Base-by-base conservation (phyloP, 768 basidiomycete species). In the Filobasidium wieringae region DNA sequence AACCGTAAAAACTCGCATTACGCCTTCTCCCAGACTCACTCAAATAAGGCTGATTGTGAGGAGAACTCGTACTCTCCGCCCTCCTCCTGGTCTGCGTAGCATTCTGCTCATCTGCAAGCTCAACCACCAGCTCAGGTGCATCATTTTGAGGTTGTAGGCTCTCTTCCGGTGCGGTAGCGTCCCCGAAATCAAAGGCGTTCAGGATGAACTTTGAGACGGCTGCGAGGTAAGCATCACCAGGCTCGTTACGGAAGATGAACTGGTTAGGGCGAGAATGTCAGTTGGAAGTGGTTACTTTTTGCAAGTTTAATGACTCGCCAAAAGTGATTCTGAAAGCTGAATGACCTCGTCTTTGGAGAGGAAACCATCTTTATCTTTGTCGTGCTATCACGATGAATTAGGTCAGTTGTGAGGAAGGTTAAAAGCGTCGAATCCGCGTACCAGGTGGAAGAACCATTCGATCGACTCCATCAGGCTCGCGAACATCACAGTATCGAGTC, bases 381-480 rank as follows among this genome's bases (percentile, higher is more conserved):
- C 72, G 55, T 74, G 68, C 68, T 67, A 24, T 31, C 32, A 32
- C 12, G 19, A 12, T 1, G 6, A n/a, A n/a, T n/a, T 14, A 51
- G 1, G 27, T 53, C 22, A 56, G 54, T 55, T 57, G 50, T 40
- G 49, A 29, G 43, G 43, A 12, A 26, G 17, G 11, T 22, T 0
- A 6, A 22, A 29, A 30, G 14, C 17, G 45, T 29, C 5, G 4
- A 7, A 32, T 17, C 12, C 22, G 51, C 68, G 52, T 29, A 69
- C 69, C 50, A 97, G 72, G 65, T 85, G 86, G 76, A 97, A 96
- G 76, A 97, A 93, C 93, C 93, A 99, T 72, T 95, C 88, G 66
- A 97, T 93, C 64, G 88, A 93, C 57, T 91, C 88, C 95, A 97
- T 96, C 63, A 99, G 76, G 72, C 96, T 95, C 63, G 88, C 92